Base-by-base conservation (phyloP, 1,284 basidiomycete species). In the Sphagnurus paluster region DNA sequence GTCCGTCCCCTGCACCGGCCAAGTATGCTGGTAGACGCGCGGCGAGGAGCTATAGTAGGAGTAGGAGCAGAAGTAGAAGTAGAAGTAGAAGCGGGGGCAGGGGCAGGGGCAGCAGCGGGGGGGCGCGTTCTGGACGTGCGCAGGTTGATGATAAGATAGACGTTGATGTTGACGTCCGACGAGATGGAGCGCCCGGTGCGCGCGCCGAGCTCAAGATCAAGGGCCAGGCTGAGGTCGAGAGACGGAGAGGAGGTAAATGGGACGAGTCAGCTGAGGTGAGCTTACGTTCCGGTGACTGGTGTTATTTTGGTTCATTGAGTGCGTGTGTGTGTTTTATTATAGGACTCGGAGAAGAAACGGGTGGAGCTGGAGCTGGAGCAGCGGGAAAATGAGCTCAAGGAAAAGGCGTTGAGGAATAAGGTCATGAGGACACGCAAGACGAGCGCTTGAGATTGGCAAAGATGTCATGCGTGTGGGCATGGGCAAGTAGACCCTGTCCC, bases 321-420 rank as follows among this genome's bases (percentile, higher is more conserved):
- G n/a, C n/a, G n/a, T n/a, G n/a, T n/a, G n/a, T n/a, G n/a, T n/a
- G n/a, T n/a, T 32, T 16, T 49, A 52, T 38, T 39, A 5, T 49
- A 63, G 62, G 49, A 42, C 13, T 42, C 38, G 35, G 58, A 49
- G 14, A 50, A 36, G 37, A 54, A 36, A 39, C 54, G 49, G 44
- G 54, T 55, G 17, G 82, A 81, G 43, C 66, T 88, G 24, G 82
- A 81, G 44, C 66, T 88, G 24, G 79, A 79, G 55, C 76, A 69
- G 56, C 66, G 82, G 47, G 86, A 89, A 57, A 88, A 77, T 56
- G 87, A 90, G 58, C 61, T 90, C 39, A 89, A 88, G 60, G 87
- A 90, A 56, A 77, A 70, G 59, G 87, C 87, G n/a, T 62, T 90
- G 58, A 75, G 87, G 56, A 88, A 89, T 58, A 90, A 90, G 60